A percentile compares a stretch with the other conserved stretches of the same genome.
phyloP scores from a whole-genome alignment of 2,329 filamentous ascomycete genomes.

The Trichoderma semiorbis region DNA sequence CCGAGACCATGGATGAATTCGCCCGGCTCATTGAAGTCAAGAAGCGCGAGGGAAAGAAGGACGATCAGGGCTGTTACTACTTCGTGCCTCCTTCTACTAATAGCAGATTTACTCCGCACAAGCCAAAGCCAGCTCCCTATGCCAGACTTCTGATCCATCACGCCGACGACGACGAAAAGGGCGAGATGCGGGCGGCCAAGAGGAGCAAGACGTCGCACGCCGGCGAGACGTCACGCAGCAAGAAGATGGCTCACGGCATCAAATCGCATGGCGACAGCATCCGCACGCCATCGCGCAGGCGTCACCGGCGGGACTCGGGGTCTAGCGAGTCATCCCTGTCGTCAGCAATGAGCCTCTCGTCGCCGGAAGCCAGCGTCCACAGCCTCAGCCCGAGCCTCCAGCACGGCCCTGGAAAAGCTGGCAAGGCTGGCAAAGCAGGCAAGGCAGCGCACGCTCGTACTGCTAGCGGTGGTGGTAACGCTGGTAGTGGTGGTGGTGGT shows the following conservation, averaged over 20 bases:
- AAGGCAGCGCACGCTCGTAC: slow-evolving; percentile 20
- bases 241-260: slow-evolving; percentile 15
- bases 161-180: slow-evolving; percentile 27
- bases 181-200: slow-evolving; percentile 34
- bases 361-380: slow-evolving; percentile 34
- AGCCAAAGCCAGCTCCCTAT: slow-evolving; percentile 50
- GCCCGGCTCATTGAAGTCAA: slow-evolving; percentile 47
- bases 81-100: slow-evolving; percentile 50
- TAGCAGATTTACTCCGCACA: slow-evolving; percentile 41
- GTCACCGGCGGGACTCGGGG: slow-evolving; percentile 35
- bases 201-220: slow-evolving; percentile 35
- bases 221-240: slow-evolving; percentile 10
- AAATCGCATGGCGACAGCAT: slow-evolving; percentile 21
- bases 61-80: slow-evolving; percentile 50
- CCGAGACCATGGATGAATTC: slow-evolving; percentile 51
- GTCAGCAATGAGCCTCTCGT: slow-evolving; percentile 38
- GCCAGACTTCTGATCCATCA: slow-evolving; percentile 39
- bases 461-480: slow-evolving; percentile 20
- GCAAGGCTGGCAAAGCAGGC: slow-evolving; percentile 2
- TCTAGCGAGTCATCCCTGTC: slow-evolving; percentile 45
- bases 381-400: slow-evolving; percentile 29
- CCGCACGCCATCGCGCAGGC: slow-evolving; percentile 37
- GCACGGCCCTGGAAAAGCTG: slow-evolving; percentile 20
- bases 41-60: slow-evolving; percentile 56
- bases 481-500: slow-evolving; percentile 18